Percentiles rank a stretch among this genome's conserved stretches.
Conservation (phyloP, 1,139 yeast species). For the Hansenula anomala region DNA sequence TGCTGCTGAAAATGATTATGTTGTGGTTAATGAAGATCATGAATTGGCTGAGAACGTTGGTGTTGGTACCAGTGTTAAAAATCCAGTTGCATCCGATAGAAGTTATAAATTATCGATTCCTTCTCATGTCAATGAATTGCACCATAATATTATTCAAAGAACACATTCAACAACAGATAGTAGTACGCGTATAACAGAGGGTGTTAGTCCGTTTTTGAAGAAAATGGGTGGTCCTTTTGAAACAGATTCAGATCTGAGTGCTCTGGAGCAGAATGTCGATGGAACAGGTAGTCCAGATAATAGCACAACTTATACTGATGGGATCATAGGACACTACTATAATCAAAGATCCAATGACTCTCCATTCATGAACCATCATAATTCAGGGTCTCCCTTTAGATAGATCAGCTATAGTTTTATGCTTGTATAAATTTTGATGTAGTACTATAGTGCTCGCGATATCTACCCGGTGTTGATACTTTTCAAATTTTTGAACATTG, state of each 20-base stretch:
- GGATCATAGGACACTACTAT: neutral
- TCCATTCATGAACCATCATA: neutral
- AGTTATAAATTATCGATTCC: neutral
- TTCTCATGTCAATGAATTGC: neutral
- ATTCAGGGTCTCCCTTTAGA: too few species aligned
- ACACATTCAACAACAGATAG: too few species aligned
- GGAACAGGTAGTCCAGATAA: conserved; percentile 6
- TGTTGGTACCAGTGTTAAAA: too few species aligned
- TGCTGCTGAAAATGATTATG: too few species aligned
- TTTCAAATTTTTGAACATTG: too few species aligned
- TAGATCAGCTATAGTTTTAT: too few species aligned
- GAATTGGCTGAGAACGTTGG: neutral
- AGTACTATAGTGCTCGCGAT: too few species aligned
- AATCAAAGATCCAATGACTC: neutral
- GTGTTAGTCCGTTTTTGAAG: conserved; percentile 14
- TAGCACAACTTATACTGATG: conserved; percentile 9
- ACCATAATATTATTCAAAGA: neutral
- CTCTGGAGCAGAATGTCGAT: neutral
- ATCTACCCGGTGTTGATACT: too few species aligned
- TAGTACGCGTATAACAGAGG: too few species aligned
- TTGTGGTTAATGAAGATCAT: neutral
- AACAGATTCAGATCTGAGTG: neutral
- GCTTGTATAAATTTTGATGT: too few species aligned
- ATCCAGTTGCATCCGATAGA: too few species aligned
- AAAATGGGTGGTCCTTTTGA: conserved; percentile 14